Percentiles rank a stretch among this genome's conserved stretches.
Evolutionary conservation across 2,329 filamentous ascomycete genomes (phyloP).

Genomic region (Colletotrichum lindemuthianum): DNA sequence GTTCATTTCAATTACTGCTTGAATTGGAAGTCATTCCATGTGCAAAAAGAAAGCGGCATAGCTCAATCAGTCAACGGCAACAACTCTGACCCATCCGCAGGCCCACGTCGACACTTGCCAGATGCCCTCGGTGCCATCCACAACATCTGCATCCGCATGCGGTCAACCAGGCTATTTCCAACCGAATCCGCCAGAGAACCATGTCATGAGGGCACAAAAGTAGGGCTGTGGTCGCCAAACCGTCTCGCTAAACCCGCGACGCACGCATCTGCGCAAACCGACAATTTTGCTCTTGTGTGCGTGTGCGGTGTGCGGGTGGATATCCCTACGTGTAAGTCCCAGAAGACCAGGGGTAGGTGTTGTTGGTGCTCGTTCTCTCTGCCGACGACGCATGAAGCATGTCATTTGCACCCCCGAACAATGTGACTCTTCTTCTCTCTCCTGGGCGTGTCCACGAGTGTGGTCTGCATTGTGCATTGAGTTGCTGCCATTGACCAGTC

Average conservation of each 20-base stretch:
- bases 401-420: slow-evolving; percentile 10
- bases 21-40: too few relatives aligned
- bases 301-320: background rate
- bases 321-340: slow-evolving; percentile 7
- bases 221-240: slow-evolving; percentile 18
- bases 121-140: slow-evolving; percentile 4
- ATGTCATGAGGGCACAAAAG: slow-evolving; percentile 23
- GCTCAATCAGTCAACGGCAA: too few relatives aligned
- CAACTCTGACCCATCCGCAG: too few relatives aligned
- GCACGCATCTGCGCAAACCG: slow-evolving; percentile 2
- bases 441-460: background rate
- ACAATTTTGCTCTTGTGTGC: background rate
- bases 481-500: slow-evolving; percentile 27
- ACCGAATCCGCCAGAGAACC: background rate
- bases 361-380: background rate
- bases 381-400: slow-evolving; percentile 17
- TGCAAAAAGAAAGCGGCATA: too few relatives aligned
- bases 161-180: background rate
- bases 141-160: background rate
- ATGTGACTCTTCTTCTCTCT: slow-evolving; percentile 21
- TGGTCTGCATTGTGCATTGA: slow-evolving; percentile 20
- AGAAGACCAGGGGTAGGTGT: background rate
- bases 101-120: too few relatives aligned
- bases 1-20: too few relatives aligned
- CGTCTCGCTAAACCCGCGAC: slow-evolving; percentile 3